These are phyloP conservation scores for Fusarium torulosum DNA, from an alignment of 2,329 filamentous ascomycete species.

Conservation along the genomic window DNA sequence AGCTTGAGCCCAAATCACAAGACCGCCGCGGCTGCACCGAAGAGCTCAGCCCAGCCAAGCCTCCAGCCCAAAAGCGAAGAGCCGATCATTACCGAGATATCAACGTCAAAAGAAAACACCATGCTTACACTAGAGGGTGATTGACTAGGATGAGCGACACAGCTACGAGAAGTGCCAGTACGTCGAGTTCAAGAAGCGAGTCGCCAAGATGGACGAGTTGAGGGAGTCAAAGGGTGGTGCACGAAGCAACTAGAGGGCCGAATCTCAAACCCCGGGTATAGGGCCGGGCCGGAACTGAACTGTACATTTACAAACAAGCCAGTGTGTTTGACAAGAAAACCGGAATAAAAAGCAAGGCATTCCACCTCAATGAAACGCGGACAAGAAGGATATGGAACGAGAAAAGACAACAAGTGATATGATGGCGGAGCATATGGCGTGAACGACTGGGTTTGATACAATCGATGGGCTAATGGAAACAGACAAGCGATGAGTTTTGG, in stretches of 20 bases:
- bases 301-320: slow-evolving; percentile 51
- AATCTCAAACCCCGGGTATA: slow-evolving; percentile 25
- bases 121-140: slow-evolving; percentile 42
- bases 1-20: slow-evolving; percentile 13
- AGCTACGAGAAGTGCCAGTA: slow-evolving; percentile 99
- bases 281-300: slow-evolving; percentile 46
- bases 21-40: slow-evolving; percentile 18
- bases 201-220: slow-evolving; percentile 98
- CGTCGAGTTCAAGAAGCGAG: slow-evolving; percentile 97
- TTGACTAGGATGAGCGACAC: slow-evolving; percentile 87
- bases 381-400: slow-evolving; percentile 6
- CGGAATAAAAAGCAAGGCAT: slow-evolving; percentile 47
- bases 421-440: slow-evolving; percentile 38
- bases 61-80: slow-evolving; percentile 6
- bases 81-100: slow-evolving; percentile 30
- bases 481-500: slow-evolving; percentile 31
- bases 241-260: slow-evolving; percentile 79
- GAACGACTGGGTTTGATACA: slow-evolving; percentile 36
- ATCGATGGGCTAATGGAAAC: slow-evolving; percentile 47
- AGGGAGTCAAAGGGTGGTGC: slow-evolving; percentile 85
- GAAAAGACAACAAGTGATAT: slow-evolving; percentile 22
- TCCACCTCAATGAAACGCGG: slow-evolving; percentile 38
- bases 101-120: slow-evolving; percentile 19
- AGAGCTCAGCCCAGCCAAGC: slow-evolving; percentile 15
- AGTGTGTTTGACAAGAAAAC: slow-evolving; percentile 41